Evolutionary conservation across 805 yeast genomes (phyloP), one percentile per base, ranked within the genome.

Genomic region (Metschnikowia shivogae): DNA sequence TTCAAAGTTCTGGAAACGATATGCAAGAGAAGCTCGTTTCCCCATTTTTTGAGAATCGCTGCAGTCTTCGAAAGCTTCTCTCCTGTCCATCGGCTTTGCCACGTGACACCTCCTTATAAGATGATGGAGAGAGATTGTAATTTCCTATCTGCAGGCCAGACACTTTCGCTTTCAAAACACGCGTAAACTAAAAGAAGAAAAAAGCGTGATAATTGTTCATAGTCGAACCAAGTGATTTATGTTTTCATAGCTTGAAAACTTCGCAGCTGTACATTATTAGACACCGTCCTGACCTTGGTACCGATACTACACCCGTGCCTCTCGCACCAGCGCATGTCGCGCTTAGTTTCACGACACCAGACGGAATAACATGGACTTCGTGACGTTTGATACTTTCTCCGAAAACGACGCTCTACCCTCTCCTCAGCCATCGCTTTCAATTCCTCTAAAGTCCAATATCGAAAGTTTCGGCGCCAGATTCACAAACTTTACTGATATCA

Each of bases 341-440:
- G 40, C 27, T 37, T 20, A 29, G 13, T 12, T 11, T 17, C n/a
- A 13, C 6, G 31, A 13, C 34, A 10, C 29, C 24, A 10, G n/a
- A 37, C 17, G 7, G 34, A 17, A 17, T 26, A 28, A 33, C 13
- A 71, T 71, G 76, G 76, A 71, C 54, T 71, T 68, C 46, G 60
- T 71, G 29, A 74, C 66, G 41, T 69, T 64, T 39, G 74, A 68
- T 29, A 54, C 69, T 19, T 65, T 63, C 43, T 55, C 60, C 35
- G 62, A 56, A 32, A 59, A 58, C 30, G 60, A 54, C 22, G 43
- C 51, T 13, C 52, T 68, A 6, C 73, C 73, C 4, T 68, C 64
- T 36, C 75, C 76, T 5, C 74, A 71, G 44, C 73, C 74, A 24
- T 67, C 74, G n/a, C 62, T 71, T 27, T 58, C 72, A n/a, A 50